Evolutionary conservation across 2,329 filamentous ascomycete genomes (phyloP), one percentile per base, ranked within the genome.

Genomic region (Plenodomus lindquistii): DNA sequence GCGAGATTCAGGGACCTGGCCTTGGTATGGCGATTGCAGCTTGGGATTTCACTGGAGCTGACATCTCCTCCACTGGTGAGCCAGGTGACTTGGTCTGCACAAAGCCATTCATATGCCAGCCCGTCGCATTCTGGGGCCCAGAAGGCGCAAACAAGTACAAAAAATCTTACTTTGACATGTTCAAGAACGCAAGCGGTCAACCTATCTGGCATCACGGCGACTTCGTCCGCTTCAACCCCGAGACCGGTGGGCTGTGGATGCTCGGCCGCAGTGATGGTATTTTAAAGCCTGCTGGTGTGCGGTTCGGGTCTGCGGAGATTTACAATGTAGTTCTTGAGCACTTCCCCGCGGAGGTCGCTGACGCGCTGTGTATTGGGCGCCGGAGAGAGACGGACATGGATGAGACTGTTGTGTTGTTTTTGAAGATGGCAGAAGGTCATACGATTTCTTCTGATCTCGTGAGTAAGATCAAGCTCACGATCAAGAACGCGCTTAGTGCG

Each of bases 271-370:
- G 88, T 42, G 93, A 99, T 63, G 94, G 94, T 3, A 89, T 97
- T 5, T 76, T 99, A 13, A 99, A 99, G 69, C 94, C 94, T 0
- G 84, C 87, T 0, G 94, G 94, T 2, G 91, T 99, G 16, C 81
- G 93, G 0, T 97, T 99, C 66, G 93, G 93, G 4, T 91, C 86
- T 24, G 91, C 93, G 0, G 94, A 99, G 77, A 96, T 99, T 17
- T 97, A 97, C 74, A 97, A 96, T 68, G 80, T 97, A n/a, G 76
- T 97, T 21, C 83, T 94, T 1, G 85, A 89, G 57, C 88, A 91
- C 73, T 97, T 97, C 62, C 82, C 85, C 0, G 75, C 80, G 10
- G 83, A 93, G 46, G 79, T 97, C 16, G 87, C 91, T 50, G 93
- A 99, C 63, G 89, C 90, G 0, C 79, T 97, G 2, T 97, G 93